phyloP scores from a whole-genome alignment of 2,329 filamentous ascomycete species.

The Escovopsis weberi region DNA sequence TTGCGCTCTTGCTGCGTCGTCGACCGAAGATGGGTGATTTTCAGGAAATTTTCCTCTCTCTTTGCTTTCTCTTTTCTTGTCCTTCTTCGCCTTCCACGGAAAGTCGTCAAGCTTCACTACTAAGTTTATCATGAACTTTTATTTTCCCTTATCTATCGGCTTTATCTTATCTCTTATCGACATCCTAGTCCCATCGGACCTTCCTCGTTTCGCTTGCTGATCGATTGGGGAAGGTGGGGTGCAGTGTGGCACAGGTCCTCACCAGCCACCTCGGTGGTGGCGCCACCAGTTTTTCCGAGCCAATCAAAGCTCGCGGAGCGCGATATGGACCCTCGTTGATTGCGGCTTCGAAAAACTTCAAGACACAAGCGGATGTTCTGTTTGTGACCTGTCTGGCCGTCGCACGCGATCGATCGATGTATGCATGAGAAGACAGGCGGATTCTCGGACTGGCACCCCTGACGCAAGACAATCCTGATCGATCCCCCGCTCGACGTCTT shows the following conservation, averaged over 20 bases:
- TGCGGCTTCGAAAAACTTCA: slow-evolving; percentile 30
- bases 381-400: slow-evolving; percentile 7
- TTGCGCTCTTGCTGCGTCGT: slow-evolving; percentile 15
- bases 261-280: slow-evolving; percentile 15
- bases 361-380: slow-evolving; percentile 4
- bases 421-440: slow-evolving; percentile 7
- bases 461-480: too few species aligned
- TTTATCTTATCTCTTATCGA: slow-evolving; percentile 18
- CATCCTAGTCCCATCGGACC: too few species aligned
- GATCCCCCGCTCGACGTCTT: too few species aligned
- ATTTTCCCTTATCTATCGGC: slow-evolving; percentile 8
- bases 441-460: slow-evolving; percentile 9
- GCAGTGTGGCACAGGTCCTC: too few species aligned
- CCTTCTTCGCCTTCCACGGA: slow-evolving; percentile 4
- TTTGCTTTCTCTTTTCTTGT: slow-evolving; percentile 12
- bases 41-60: background rate
- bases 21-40: slow-evolving; percentile 9
- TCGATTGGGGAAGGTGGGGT: slow-evolving; percentile 9
- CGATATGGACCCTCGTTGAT: slow-evolving; percentile 6
- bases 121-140: slow-evolving; percentile 10
- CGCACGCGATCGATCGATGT: slow-evolving; percentile 1
- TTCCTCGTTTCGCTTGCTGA: slow-evolving; percentile 9
- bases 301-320: slow-evolving; percentile 15
- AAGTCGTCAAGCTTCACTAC: slow-evolving; percentile 8
- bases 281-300: slow-evolving; percentile 22